Base-by-base conservation (phyloP, 495 filamentous ascomycete genomes). In the Talaromyces ruber region DNA sequence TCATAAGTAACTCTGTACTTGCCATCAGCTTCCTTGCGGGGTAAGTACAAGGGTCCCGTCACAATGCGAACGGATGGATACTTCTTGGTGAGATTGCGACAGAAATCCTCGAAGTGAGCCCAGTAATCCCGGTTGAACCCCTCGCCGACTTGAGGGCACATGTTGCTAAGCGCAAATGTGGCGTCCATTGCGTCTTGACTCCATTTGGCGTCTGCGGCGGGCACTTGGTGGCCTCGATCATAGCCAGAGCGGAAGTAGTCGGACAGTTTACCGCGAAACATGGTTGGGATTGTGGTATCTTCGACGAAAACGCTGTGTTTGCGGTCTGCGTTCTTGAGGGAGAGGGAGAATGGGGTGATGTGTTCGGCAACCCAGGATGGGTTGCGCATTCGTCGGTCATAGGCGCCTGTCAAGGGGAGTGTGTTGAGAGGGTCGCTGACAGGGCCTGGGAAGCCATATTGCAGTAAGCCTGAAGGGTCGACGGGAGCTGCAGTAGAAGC, bases 51-150 rank as follows among this genome's bases (percentile, higher is more conserved):
- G 1, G 94, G 94, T 0, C 94, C 94, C 3, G 94, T 98, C 34
- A 98, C 90, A 67, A 98, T 86, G 6, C 94, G 84, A 32, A 98
- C 92, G 25, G 82, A 87, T 1, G 94, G 92, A 65, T 97, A 98
- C n/a, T 76, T 81, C 50, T 75, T 73, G 1, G 93, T 90, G 32
- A 98, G 80, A 7, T 90, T 79, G 3, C 94, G 84, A 74, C 95
- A 96, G 73, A 98, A 98, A 66, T 96, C 92, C 74, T 98, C 94
- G 67, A 98, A 93, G 70, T 98, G 95, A 58, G 95, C 87, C 94
- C 94, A 98, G 84, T 98, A 96, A 74, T 98, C 94, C 21, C 94
- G 82, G 75, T 98, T 98, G 79, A 98, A 98, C 29, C 94, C 94
- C 70, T 94, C 90, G 57, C 94, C 94, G 3, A 98, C 93, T 74